Conservation (phyloP, 169 alveolate genomes). For the Plasmodium berghei region DNA sequence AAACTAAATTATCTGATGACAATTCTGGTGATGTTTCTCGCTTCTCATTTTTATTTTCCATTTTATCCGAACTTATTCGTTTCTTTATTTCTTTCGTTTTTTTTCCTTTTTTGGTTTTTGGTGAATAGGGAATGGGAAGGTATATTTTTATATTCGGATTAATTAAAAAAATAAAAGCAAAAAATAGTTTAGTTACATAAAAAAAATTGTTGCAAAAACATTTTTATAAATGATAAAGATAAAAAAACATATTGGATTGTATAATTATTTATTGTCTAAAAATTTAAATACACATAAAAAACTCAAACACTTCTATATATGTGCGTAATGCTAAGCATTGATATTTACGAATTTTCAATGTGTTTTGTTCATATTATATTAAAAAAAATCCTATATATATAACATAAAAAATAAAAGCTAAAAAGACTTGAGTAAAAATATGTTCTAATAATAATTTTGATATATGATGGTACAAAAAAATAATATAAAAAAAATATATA, state of each 20-base stretch:
- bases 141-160: not conserved
- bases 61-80: not conserved
- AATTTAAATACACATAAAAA: not conserved
- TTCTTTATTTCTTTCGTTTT: not conserved
- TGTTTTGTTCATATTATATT: no score
- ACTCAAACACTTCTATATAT: no score
- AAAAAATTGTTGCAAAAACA: slow-evolving; percentile 16
- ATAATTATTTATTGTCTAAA: not conserved
- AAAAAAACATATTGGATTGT: not conserved
- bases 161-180: not conserved
- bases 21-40: not conserved
- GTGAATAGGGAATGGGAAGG: no score
- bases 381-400: no score
- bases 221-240: slow-evolving; percentile 3
- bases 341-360: no score
- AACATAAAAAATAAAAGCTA: no score
- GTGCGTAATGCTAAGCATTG: no score
- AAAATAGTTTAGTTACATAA: slow-evolving; percentile 11
- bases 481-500: not conserved
- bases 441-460: not conserved
- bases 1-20: not conserved
- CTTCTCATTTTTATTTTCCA: not conserved
- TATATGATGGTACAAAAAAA: not conserved
- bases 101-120: not conserved
- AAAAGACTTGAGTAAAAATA: no score